Base-by-base conservation (phyloP, 192 early-diverging fungal species). In the Umbelopsis vinacea region DNA sequence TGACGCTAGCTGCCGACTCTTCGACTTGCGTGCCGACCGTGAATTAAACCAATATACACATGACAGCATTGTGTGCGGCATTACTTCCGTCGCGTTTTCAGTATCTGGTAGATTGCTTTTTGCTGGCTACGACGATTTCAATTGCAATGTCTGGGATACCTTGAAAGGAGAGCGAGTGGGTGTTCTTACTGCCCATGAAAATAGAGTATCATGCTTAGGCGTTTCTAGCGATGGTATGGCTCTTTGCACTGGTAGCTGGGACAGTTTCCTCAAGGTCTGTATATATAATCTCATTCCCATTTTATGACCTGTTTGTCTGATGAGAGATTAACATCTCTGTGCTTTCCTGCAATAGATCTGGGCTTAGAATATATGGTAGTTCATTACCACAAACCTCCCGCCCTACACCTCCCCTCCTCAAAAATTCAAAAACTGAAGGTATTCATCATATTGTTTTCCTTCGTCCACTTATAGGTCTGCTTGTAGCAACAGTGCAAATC, bases 141-240 rank as follows among this genome's bases (percentile, higher is more conserved):
- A 98, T 85, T 98, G 96, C 88, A 97, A 99, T 74, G 96, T 99
- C 14, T 99, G 98, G 98, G 98, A 99, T 81, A 97, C 97, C 26
- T 84, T 99, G 48, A 94, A 95, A 81, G 96, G 94, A 46, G 92
- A 98, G 57, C 84, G 96, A 52, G 96, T 98, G 14, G 96, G 96
- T 38, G 95, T 97, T 3, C 77, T 99, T 69, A 89, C 93, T 46
- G 91, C 90, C 33, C 98, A 99, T 77, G 98, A 98, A 53, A 99
- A 99, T 84, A 90, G 98, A 22, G 98, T 99, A 24, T 93, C 91
- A 70, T 99, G 98, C 80, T 82, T 99, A 43, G 98, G 97, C 48
- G 95, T 99, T 2, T 93, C 94, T 17, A 90, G 88, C 52, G 98
- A 99, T 75, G 98, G 98, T 50, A 98, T 97, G 95, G 98, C 96